Evolutionary conservation across 805 yeast genomes (phyloP), one percentile per base, ranked within the genome.

Genomic region (Zygoascus tannicola): DNA sequence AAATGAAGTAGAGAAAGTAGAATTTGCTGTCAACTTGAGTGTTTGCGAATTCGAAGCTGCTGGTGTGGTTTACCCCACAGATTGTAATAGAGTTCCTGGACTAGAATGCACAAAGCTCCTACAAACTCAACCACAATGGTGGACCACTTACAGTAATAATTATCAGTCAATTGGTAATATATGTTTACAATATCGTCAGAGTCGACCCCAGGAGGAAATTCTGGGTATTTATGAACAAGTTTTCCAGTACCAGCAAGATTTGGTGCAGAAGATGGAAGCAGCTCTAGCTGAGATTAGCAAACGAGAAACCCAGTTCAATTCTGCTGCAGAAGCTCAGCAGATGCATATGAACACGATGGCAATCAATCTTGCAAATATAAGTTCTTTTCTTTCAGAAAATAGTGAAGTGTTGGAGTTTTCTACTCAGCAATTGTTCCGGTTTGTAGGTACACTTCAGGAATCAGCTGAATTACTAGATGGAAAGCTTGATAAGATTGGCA

Each of bases 121-220:
- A 37, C 64, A 55, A 37, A 23, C 58, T 1, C 44, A 47, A 18
- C 50, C 63, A 0, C 82, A 80, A 51, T 76, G 80, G 71, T 81
- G 90, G 90, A 80, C 87, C 0, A 76, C 81, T 0, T 81, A 73
- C 54, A 78, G 78, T 49, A 85, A 85, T 0, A 74, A 80, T 53
- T 80, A 74, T 56, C 68, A 78, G 38, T 69, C 73, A 26, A 62
- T 80, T 2, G 65, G 74, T 2, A 65, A 68, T 2, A 62, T 79
- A 0, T 81, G 87, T 52, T 22, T 33, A 4, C 60, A 56, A 38
- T 47, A 52, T 39, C 48, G 44, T 22, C 53, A 50, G 1, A 50
- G 49, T 7, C 48, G 43, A 20, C 61, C 53, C 37, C 19, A 18
- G 14, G 50, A 48, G 23, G 21, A 42, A 19, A 26, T 44, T 12